Base-by-base conservation (phyloP, 148 eudicot genomes). In the Rhododendron ovatum region DNA sequence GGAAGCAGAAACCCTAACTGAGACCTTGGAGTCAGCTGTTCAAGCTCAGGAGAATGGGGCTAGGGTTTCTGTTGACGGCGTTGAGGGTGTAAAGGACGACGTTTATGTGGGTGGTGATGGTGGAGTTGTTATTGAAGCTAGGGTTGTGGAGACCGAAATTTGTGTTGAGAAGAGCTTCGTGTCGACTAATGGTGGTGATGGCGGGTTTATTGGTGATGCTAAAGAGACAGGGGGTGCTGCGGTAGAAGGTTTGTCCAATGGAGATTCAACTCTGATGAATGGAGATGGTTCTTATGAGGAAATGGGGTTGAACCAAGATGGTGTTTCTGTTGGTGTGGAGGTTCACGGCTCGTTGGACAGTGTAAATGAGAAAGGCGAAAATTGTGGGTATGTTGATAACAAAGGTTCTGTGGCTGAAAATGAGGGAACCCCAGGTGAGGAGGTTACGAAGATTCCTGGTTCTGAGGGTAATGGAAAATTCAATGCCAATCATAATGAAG, bases 321-420 rank as follows among this genome's bases (percentile, higher is more conserved):
- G 83, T 53, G 61, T 24, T 28, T 85, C 81, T 24, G 1, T 41
- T 12, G 47, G 75, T 55, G 65, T 22, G 59, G 86, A 84, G 10
- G 71, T 79, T 78, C 20, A 30, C 0, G 85, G 67, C 39, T 77
- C 63, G 26, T 8, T 75, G 15, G 69, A 18, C 15, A 51, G 82
- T 69, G 81, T 20, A 4, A 79, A 84, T 20, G 85, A 18, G 41
- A 79, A 47, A n/a, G 84, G 26, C 45, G 47, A 61, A 82, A 85
- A 84, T 59, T 65, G 12, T 39, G 85, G 87, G 41, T 37, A 48
- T 26, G 39, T 22, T 30, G 81, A 63, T 39, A 43, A 26, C 41
- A 74, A 76, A 37, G 87, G 53, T 45, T 79, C 79, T 83, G 13
- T 86, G 86, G 80, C 35, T 61, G 87, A 57, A 80, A 86, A 81